A percentile compares a stretch with the other conserved stretches of the same genome.
Conservation (phyloP, 805 yeast species). For the Isabelozyma rhagii region DNA sequence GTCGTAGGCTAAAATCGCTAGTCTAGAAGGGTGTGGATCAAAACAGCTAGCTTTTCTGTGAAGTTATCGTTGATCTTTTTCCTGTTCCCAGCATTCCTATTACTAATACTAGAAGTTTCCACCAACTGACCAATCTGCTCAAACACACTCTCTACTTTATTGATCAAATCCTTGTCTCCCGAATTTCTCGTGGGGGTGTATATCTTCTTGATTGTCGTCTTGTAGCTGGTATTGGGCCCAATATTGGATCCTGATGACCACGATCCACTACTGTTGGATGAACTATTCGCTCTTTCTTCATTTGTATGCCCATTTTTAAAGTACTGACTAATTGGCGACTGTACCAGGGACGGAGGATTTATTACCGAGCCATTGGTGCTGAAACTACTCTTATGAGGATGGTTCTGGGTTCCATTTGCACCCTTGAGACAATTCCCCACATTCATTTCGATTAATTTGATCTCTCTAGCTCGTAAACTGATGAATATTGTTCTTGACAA, state of each 20-base stretch:
- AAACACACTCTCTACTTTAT: constrained; percentile 23
- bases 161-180: constrained; percentile 28
- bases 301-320: not conserved
- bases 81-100: not conserved
- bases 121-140: constrained; percentile 22
- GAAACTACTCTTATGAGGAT: not conserved
- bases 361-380: not conserved
- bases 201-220: constrained; percentile 34
- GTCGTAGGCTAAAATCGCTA: not conserved
- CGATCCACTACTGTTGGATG: not conserved
- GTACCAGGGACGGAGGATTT: not conserved
- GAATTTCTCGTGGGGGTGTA: constrained; percentile 30
- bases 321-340: not conserved
- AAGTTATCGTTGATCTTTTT: not conserved
- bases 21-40: not conserved
- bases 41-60: not conserved
- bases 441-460: constrained; percentile 41
- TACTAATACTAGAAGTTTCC: not conserved
- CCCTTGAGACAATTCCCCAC: constrained; percentile 10
- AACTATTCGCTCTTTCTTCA: not conserved
- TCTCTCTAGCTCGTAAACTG: constrained; percentile 44
- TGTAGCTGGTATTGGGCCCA: constrained; percentile 18
- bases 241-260: not conserved
- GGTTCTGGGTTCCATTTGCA: not conserved
- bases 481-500: constrained; percentile 37